Evolutionary conservation across 345 rosid species (phyloP).

Genomic region (Bruguiera sexangula): DNA sequence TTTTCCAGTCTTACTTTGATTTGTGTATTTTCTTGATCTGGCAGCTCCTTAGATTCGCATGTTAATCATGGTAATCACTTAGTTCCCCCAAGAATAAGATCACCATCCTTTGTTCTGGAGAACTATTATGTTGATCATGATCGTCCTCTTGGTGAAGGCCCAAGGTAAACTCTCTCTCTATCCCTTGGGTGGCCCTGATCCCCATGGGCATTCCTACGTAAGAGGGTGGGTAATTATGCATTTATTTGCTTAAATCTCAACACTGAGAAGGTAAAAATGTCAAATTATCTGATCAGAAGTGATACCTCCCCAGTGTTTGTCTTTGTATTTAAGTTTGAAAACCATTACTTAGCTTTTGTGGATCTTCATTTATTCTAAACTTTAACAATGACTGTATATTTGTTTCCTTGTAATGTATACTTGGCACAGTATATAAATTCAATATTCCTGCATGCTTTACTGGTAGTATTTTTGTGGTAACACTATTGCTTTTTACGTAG

Average conservation of each 20-base stretch:
- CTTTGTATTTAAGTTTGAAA: conserved; percentile 9
- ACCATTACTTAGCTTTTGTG: neutral
- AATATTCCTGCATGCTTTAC: neutral
- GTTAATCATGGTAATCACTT: conserved; percentile 25
- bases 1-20: conserved; percentile 10
- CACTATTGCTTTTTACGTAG: conserved; percentile 30
- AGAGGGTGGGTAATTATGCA: neutral
- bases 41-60: conserved; percentile 29
- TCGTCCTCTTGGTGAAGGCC: conserved; percentile 33
- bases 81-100: conserved; percentile 25
- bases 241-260: neutral
- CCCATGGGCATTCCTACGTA: no score
- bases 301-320: neutral
- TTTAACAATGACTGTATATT: no score
- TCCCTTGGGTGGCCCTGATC: neutral
- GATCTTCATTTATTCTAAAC: no score
- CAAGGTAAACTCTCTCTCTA: conserved; percentile 27
- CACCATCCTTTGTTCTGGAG: conserved; percentile 30
- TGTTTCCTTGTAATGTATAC: no score
- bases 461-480: conserved; percentile 8
- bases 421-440: neutral
- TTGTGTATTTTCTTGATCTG: conserved; percentile 14
- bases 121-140: conserved; percentile 25
- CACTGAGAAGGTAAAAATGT: neutral
- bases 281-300: neutral